Evolutionary conservation across 1,284 basidiomycete species (phyloP).

Genomic region (Agaricales sp.): DNA sequence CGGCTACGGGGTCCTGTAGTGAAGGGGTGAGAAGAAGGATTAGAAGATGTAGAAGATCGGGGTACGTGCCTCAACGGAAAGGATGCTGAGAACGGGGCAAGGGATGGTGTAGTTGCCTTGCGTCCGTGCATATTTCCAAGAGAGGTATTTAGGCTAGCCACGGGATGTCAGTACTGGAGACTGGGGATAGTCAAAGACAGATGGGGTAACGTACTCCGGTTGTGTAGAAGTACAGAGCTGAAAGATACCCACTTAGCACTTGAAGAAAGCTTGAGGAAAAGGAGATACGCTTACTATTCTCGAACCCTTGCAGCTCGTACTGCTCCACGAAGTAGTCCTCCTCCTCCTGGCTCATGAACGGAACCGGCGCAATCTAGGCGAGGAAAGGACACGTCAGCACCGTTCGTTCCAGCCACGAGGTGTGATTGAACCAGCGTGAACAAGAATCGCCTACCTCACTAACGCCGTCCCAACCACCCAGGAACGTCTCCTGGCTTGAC

Average conservation of each 20-base stretch:
- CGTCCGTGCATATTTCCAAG: constrained; percentile 37
- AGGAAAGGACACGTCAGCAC: background rate
- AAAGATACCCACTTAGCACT: constrained; percentile 8
- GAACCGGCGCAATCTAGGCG: constrained; percentile 43
- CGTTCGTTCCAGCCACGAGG: background rate
- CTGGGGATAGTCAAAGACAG: background rate
- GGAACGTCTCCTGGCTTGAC: constrained; percentile 32
- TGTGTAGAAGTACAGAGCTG: constrained; percentile 50
- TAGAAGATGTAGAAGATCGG: background rate
- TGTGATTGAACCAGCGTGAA: background rate
- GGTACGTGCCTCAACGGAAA: constrained; percentile 36
- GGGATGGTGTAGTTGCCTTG: constrained; percentile 51
- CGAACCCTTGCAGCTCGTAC: constrained; percentile 45
- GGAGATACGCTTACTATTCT: constrained; percentile 35
- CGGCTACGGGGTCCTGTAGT: constrained; percentile 50
- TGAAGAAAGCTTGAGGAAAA: background rate
- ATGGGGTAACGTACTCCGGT: constrained; percentile 25
- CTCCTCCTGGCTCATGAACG: constrained; percentile 45
- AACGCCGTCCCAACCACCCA: constrained; percentile 38
- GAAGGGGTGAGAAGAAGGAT: background rate
- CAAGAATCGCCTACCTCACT: constrained; percentile 23
- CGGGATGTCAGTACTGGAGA: constrained; percentile 1
- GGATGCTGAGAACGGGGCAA: constrained; percentile 46
- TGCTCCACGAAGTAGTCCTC: constrained; percentile 61
- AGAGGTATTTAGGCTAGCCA: constrained; percentile 38